Evolutionary conservation across 78 protist species (phyloP), one percentile per base, ranked within the genome.

Genomic region (Tieghemostelium lacteum): DNA sequence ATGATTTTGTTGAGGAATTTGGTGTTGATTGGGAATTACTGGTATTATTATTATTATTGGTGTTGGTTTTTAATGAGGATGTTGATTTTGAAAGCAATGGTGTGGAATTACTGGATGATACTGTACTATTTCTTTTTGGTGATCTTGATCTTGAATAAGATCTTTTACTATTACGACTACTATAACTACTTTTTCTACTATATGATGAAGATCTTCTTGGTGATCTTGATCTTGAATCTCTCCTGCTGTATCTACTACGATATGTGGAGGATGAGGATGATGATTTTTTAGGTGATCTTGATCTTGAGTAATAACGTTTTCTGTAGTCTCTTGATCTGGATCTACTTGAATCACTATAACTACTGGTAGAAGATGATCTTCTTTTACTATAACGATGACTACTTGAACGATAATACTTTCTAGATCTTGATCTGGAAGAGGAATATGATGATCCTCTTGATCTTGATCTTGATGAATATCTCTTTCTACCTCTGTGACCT

Each of bases 381-480:
- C 66, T 57, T 1, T 14, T 33, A 24, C 80, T 57, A 29, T 39
- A 42, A 5, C 70, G 34, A 17, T 60, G 50, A 3, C 42, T 45
- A 26, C 31, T 19, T n/a, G n/a, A n/a, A n/a, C n/a, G 17, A 34
- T 19, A 14, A 16, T 28, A 17, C n/a, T 14, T 19, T 36, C 71
- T 64, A 36, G 54, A 37, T 37, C 54, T 37, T 64, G 71, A 64
- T 64, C 77, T 71, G 45, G 70, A 57, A 24, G 61, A 40, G 24
- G 69, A 37, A 33, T 65, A 34, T 54, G 52, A 29, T 29, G 54
- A 34, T 29, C 31, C 28, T 14, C 40, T 42, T 29, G 24, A 49
- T 16, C 54, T 14, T 1, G 55, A 31, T 20, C 69, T 62, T 31
- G 19, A 31, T 24, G 67, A 62, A n/a, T 24, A 24, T 24, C 75